These are phyloP conservation scores for Fusarium sublunatum DNA, from an alignment of 2,329 filamentous ascomycete genomes.

Conservation along the genomic window DNA sequence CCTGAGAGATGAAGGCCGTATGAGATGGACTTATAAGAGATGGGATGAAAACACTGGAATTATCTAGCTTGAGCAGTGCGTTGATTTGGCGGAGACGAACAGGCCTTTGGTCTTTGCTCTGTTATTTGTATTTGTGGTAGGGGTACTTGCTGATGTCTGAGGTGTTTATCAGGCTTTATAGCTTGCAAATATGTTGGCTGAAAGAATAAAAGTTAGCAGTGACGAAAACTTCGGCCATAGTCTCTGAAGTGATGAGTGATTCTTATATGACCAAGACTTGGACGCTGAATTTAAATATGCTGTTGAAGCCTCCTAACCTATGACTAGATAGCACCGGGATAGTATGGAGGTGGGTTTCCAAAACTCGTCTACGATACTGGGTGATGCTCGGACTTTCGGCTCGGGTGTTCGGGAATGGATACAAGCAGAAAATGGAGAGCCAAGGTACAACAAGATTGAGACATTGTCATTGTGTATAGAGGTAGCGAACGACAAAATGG, in stretches of 20 bases:
- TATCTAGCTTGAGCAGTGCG: neutral
- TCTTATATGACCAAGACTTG: too few relatives aligned
- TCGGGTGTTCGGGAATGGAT: constrained; percentile 36
- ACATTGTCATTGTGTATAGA: neutral
- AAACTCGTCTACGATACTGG: neutral
- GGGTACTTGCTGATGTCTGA: constrained; percentile 3
- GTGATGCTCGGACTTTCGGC: constrained; percentile 39
- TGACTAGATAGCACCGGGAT: too few relatives aligned
- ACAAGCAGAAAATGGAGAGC: neutral
- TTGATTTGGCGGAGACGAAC: constrained; percentile 6
- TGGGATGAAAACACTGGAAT: neutral
- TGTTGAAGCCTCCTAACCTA: too few relatives aligned
- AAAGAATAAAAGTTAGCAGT: constrained; percentile 27
- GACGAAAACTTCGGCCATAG: neutral
- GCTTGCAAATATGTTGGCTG: constrained; percentile 10
- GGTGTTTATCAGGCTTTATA: constrained; percentile 16
- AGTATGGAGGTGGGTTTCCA: neutral
- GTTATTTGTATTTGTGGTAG: constrained; percentile 1
- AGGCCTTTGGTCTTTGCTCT: constrained; percentile 1
- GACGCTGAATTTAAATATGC: too few relatives aligned
- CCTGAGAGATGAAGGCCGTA: constrained; percentile 5
- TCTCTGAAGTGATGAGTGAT: neutral
- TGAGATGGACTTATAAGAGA: neutral
- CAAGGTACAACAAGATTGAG: neutral
- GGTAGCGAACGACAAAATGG: neutral